Conservation (phyloP, 306 rosid genomes). For the Malus sieversii region DNA sequence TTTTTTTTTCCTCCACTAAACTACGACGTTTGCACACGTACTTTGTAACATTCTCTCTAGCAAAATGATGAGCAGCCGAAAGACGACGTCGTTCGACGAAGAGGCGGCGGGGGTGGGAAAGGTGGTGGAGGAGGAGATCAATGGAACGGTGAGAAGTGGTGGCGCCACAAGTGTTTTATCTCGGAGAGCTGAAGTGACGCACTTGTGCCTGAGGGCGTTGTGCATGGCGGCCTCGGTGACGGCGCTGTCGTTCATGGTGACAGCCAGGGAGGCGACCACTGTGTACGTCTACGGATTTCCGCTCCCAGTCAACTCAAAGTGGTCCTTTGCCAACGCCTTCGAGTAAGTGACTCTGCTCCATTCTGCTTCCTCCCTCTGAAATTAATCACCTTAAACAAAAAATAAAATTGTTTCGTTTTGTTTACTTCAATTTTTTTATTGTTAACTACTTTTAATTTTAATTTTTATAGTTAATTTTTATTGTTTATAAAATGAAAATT, state of each 20-base stretch:
- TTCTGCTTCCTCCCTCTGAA: no score
- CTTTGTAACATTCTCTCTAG: no score
- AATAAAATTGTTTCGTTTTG: neutral
- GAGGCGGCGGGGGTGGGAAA: conserved; percentile 25
- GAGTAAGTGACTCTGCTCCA: conserved; percentile 36
- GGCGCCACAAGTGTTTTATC: neutral
- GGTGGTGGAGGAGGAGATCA: conserved; percentile 24
- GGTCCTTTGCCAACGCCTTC: conserved; percentile 71
- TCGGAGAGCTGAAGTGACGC: conserved; percentile 39
- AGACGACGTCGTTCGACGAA: conserved; percentile 24
- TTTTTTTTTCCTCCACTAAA: no score
- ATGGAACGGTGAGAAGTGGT: conserved; percentile 21
- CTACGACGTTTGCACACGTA: neutral
- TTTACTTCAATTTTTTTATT: conserved; percentile 8
- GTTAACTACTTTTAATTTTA: neutral
- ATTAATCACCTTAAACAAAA: no score
- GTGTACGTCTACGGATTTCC: conserved; percentile 53
- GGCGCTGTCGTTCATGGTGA: conserved; percentile 60
- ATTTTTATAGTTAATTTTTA: no score
- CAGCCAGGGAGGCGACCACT: conserved; percentile 51
- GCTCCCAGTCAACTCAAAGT: conserved; percentile 62
- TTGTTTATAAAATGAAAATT: no score
- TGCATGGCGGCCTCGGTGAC: conserved; percentile 45
- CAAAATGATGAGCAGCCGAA: conserved; percentile 30
- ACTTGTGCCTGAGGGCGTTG: conserved; percentile 38